Percentiles rank a stretch among this genome's conserved stretches.
Evolutionary conservation across 306 rosid genomes (phyloP).

Genomic region (Gastrolobium villosum): DNA sequence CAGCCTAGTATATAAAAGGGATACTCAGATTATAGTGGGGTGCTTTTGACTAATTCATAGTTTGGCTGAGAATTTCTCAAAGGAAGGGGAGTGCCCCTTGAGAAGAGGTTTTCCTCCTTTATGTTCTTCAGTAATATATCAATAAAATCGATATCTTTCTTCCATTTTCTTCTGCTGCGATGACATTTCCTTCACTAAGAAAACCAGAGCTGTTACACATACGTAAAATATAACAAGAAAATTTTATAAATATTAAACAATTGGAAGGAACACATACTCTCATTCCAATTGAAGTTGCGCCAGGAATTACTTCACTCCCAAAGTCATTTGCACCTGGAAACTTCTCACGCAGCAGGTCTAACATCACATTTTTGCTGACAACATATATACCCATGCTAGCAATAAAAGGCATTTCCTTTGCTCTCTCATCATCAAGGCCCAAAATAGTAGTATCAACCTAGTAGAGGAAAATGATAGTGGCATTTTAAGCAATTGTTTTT

Average conservation of each 20-base stretch:
- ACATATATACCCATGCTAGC: constrained; percentile 99
- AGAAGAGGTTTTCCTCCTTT: no score
- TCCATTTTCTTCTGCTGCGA: no score
- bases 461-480: constrained; percentile 34
- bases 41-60: no score
- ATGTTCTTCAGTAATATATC: no score
- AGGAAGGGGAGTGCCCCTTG: no score
- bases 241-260: neutral
- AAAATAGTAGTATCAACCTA: constrained; percentile 98
- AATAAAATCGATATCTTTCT: no score
- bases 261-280: constrained; percentile 68
- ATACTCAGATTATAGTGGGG: no score
- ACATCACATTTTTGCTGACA: constrained; percentile 91
- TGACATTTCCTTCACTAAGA: no score
- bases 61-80: no score
- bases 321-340: constrained; percentile 98
- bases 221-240: neutral
- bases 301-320: constrained; percentile 99
- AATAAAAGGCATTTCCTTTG: constrained; percentile 94
- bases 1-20: no score
- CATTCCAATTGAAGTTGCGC: constrained; percentile 92
- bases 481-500: neutral
- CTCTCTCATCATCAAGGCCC: constrained; percentile 96
- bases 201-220: no score
- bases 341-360: constrained; percentile 77